Base-by-base conservation (phyloP, 2,329 filamentous ascomycete species). In the Hyphodiscus sp. region DNA sequence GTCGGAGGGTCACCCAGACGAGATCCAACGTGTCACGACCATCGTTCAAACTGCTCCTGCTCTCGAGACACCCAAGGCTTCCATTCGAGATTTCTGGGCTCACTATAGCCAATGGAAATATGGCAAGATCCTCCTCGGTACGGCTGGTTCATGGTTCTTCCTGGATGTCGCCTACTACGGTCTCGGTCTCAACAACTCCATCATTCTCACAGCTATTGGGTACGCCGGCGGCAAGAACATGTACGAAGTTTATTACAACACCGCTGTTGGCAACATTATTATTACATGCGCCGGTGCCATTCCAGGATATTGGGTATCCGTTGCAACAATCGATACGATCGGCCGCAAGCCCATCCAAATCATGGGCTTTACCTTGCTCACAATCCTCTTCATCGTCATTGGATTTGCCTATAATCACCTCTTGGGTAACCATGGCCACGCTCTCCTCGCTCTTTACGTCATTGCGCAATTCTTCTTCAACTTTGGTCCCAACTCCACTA, bases 141-240 rank as follows among this genome's bases (percentile, higher is more conserved):
- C 88, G 13, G 86, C 88, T 13, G 85, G 86, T 47, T 91, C 88
- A 2, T 95, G 89, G 89, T 92, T 91, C 71, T 80, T 87, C 71
- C 82, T 88, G 50, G 82, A 74, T 58, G 70, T 76, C 54, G 80
- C 80, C 60, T 82, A 59, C 59, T 57, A 60, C 61, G 49, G 84
- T 45, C 77, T 92, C 2, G 82, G 85, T 30, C 74, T 92, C n/a
- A 92, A 91, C 65, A 90, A 86, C 66, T 77, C 82, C 9, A 81
- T 88, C 61, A 83, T 94, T 44, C 77, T 94, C 15, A 71, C 77
- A 23, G 81, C 84, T 2, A 90, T 92, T 58, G 88, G 88, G 30
- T 94, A 86, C 67, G 79, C 80, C 20, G 74, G 76, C 41, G 84
- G 84, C 11, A 63, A 70, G 41, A 83, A 78, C 33, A 75, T 90